phyloP scores from a whole-genome alignment of 192 early-diverging fungal genomes.

The Entophlyctis luteolus region DNA sequence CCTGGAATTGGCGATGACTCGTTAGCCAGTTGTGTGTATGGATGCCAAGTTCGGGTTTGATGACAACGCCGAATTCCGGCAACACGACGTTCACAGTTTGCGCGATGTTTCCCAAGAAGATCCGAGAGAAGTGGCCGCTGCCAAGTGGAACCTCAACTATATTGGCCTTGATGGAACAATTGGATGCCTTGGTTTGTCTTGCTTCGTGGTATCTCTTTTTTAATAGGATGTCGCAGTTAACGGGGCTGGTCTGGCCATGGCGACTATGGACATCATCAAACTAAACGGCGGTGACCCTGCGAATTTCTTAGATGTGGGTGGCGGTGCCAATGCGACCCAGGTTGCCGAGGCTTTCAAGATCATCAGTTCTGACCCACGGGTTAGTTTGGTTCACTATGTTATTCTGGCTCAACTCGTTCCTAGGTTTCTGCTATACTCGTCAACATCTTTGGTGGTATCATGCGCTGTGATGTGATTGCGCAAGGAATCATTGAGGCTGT shows the following conservation, averaged over 20 bases:
- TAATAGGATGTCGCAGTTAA: slow-evolving; percentile 54
- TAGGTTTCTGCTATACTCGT: slow-evolving; percentile 89
- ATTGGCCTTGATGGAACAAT: slow-evolving; percentile 98
- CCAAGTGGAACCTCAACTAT: slow-evolving; percentile 98
- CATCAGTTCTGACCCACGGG: slow-evolving; percentile 92
- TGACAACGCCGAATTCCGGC: slow-evolving; percentile 98
- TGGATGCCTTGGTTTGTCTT: slow-evolving; percentile 78
- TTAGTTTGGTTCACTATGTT: slow-evolving; percentile 19
- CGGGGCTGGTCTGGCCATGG: slow-evolving; percentile 98
- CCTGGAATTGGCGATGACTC: neutral
- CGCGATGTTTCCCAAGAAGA: slow-evolving; percentile 96
- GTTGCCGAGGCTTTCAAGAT: slow-evolving; percentile 99
- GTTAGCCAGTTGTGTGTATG: slow-evolving; percentile 76
- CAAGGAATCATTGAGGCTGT: slow-evolving; percentile 96
- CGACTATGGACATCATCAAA: slow-evolving; percentile 99
- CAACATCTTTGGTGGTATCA: slow-evolving; percentile 99
- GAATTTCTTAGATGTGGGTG: slow-evolving; percentile 99
- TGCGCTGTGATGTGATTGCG: slow-evolving; percentile 98
- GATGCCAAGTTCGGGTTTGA: slow-evolving; percentile 99
- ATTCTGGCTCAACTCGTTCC: neutral
- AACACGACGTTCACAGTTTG: slow-evolving; percentile 81
- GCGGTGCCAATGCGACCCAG: slow-evolving; percentile 89
- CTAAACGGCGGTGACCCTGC: slow-evolving; percentile 96
- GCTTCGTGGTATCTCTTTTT: neutral
- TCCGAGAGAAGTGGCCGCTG: slow-evolving; percentile 92